A percentile compares a stretch with the other conserved stretches of the same genome.
phyloP scores from a whole-genome alignment of 2,329 filamentous ascomycete species.

The Neocucurbitaria cava region DNA sequence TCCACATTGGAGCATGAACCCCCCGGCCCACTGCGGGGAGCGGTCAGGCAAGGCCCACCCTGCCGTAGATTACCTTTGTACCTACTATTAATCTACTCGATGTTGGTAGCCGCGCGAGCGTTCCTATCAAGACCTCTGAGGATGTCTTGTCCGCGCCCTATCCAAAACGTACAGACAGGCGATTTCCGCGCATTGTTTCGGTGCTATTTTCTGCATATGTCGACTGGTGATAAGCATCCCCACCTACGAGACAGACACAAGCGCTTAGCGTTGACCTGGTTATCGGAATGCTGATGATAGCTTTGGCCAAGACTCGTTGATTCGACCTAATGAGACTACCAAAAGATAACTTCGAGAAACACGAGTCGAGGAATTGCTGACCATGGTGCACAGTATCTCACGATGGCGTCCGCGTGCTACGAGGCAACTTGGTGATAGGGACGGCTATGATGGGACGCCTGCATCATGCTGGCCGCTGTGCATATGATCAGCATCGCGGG shows the following conservation, averaged over 20 bases:
- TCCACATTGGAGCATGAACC: slow-evolving; percentile 1
- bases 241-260: slow-evolving; percentile 21
- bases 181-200: slow-evolving; percentile 26
- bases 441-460: slow-evolving; percentile 12
- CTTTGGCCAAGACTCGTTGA: slow-evolving; percentile 11
- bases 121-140: not conserved
- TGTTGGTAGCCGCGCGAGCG: not conserved
- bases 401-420: slow-evolving; percentile 12
- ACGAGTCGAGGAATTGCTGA: slow-evolving; percentile 18
- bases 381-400: slow-evolving; percentile 20
- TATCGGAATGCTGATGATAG: slow-evolving; percentile 27
- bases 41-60: slow-evolving; percentile 1
- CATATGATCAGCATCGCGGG: slow-evolving; percentile 21
- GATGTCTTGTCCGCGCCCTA: not conserved
- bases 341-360: slow-evolving; percentile 23
- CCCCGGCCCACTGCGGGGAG: slow-evolving; percentile 7
- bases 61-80: not conserved
- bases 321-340: not conserved
- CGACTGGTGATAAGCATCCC: slow-evolving; percentile 21
- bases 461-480: slow-evolving; percentile 13
- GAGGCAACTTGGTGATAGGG: slow-evolving; percentile 21
- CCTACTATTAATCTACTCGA: too few species aligned
- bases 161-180: slow-evolving; percentile 24
- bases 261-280: slow-evolving; percentile 34
- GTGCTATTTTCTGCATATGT: slow-evolving; percentile 24